Base-by-base conservation (phyloP, 2,329 filamentous ascomycete genomes). In the Alternaria rosae region DNA sequence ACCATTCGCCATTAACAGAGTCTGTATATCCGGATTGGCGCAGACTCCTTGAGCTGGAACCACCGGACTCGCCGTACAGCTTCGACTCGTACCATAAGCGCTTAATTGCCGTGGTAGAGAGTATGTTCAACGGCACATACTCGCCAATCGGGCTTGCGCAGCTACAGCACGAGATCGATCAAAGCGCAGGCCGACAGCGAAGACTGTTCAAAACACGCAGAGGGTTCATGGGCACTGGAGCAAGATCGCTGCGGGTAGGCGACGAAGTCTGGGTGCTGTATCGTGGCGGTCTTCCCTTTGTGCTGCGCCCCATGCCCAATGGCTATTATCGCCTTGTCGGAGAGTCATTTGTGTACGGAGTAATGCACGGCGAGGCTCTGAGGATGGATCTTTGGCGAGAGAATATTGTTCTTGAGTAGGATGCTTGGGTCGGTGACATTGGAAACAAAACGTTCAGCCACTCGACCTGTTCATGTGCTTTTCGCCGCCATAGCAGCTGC, bases 111-210 rank as follows among this genome's bases (percentile, higher is more conserved):
- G 60, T 73, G 3, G 66, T 74, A 6, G 67, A 70, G 57, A 65
- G 59, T 30, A 72, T 73, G 68, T 74, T 74, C 64, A 68, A 70
- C 23, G 72, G 70, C n/a, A 70, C 67, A 0, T 74, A 74, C 47
- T 69, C 70, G 20, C 69, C 72, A n/a, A 70, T 75, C 17, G 69
- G 66, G 3, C 62, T 73, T 15, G 64, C 70, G 11, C 69, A 75
- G 26, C 52, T 75, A 5, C 71, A 75, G n/a, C 70, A 75, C 30
- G 70, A 75, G 43, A 64, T 74, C 13, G 70, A 75, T 44, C 64
- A 70, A n/a, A 64, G 68, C 26, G 67, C 66, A 2, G 70, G 66
- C 5, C 73, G 58, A 12, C 66, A 62, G 45, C 66, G 72, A 6
- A 57, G 69, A 11, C 57, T 75, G 1, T 76, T 75, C 60, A 65